Percentiles rank a stretch among this genome's conserved stretches.
Conservation (phyloP, 208 protist genomes). For the Trypanosoma avium region DNA sequence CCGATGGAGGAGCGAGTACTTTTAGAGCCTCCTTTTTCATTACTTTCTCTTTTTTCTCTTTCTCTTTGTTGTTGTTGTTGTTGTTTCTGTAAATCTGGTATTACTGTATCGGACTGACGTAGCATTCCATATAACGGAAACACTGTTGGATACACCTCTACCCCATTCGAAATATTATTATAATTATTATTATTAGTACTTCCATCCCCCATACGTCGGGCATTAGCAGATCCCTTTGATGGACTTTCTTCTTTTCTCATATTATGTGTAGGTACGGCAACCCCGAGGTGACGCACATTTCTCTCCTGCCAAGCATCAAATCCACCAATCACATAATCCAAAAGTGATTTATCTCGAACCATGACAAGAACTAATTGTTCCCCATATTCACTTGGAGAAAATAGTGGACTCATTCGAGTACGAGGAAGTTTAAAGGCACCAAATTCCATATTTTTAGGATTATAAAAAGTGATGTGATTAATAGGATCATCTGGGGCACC, state of each 20-base stretch:
- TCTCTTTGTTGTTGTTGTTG: background rate
- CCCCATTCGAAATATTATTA: background rate
- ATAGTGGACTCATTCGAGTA: slow-evolving; percentile 54
- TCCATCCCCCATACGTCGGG: background rate
- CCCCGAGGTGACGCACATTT: slow-evolving; percentile 22
- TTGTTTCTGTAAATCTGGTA: background rate
- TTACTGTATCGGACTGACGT: background rate
- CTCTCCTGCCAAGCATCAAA: slow-evolving; percentile 35
- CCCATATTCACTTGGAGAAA: slow-evolving; percentile 66
- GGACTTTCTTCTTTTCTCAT: slow-evolving; percentile 19
- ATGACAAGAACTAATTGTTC: slow-evolving; percentile 83
- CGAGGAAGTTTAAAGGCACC: slow-evolving; percentile 57
- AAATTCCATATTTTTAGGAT: slow-evolving; percentile 41
- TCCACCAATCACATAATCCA: slow-evolving; percentile 17
- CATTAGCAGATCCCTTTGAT: background rate
- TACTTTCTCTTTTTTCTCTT: background rate
- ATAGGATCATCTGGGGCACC: slow-evolving; percentile 67
- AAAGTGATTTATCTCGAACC: slow-evolving; percentile 38
- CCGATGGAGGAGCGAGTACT: background rate
- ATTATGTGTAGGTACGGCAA: slow-evolving; percentile 48
- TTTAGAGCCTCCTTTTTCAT: background rate
- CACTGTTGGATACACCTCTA: background rate
- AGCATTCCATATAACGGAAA: background rate
- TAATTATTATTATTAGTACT: no score
- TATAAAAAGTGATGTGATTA: slow-evolving; percentile 69